phyloP scores from a whole-genome alignment of 805 yeast species.

The Lipomyces yamanashiensis region DNA sequence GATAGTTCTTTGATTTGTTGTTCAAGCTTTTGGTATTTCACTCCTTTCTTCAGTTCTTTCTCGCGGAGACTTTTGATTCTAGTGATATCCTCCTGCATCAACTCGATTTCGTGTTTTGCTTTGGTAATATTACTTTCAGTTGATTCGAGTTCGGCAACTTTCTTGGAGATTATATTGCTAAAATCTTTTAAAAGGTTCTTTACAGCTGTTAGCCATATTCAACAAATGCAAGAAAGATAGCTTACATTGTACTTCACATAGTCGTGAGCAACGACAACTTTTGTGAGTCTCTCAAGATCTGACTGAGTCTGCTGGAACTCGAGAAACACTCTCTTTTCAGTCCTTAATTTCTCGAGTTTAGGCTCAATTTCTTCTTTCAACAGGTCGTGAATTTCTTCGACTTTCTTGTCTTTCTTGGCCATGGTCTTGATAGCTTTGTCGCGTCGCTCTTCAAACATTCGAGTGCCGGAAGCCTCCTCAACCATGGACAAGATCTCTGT shows the following conservation, averaged over 20 bases:
- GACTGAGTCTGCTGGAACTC: slow-evolving; percentile 86
- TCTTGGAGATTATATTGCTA: slow-evolving; percentile 16
- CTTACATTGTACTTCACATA: slow-evolving; percentile 52
- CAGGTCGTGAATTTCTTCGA: slow-evolving; percentile 73
- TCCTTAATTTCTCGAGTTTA: slow-evolving; percentile 75
- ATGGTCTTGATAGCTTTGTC: slow-evolving; percentile 90
- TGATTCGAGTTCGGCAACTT: slow-evolving; percentile 16
- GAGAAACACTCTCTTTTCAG: slow-evolving; percentile 78
- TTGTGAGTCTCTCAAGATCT: slow-evolving; percentile 73
- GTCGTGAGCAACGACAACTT: slow-evolving; percentile 79
- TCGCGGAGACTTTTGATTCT: slow-evolving; percentile 59
- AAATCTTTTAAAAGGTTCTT: slow-evolving; percentile 24
- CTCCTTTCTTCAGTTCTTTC: slow-evolving; percentile 63
- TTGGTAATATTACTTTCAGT: slow-evolving; percentile 15
- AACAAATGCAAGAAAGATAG: neutral
- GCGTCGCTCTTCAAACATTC: slow-evolving; percentile 90
- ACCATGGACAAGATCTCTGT: slow-evolving; percentile 84
- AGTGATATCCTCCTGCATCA: slow-evolving; percentile 64
- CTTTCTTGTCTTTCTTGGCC: slow-evolving; percentile 85
- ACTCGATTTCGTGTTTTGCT: slow-evolving; percentile 54
- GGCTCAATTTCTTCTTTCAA: slow-evolving; percentile 91
- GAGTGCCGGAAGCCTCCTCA: slow-evolving; percentile 98
- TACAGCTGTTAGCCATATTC: neutral
- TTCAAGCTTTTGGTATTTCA: slow-evolving; percentile 64
- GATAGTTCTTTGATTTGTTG: slow-evolving; percentile 57